Percentiles rank a stretch among this genome's conserved stretches.
phyloP scores from a whole-genome alignment of 192 early-diverging fungal genomes.

The Diversispora eburnea region DNA sequence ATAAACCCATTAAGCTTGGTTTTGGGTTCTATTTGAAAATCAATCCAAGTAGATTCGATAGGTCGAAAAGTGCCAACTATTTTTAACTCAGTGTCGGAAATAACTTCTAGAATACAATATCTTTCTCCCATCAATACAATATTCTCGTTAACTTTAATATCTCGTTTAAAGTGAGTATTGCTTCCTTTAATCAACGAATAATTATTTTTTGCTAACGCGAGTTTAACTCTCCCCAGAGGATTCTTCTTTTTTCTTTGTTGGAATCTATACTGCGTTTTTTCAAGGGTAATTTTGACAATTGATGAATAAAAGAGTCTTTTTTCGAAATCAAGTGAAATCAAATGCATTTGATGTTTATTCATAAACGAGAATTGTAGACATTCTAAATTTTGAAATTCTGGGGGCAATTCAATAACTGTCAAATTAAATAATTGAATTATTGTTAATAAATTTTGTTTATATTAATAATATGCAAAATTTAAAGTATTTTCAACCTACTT shows the following conservation, averaged over 20 bases:
- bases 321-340: constrained; percentile 14
- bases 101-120: background rate
- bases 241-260: background rate
- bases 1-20: constrained; percentile 11
- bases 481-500: background rate
- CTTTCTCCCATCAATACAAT: constrained; percentile 20
- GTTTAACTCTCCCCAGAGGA: background rate
- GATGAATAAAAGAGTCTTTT: background rate
- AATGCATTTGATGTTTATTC: background rate
- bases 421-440: background rate
- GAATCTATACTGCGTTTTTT: constrained; percentile 16
- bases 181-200: constrained; percentile 7
- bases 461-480: background rate
- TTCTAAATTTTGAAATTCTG: background rate
- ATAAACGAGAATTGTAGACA: background rate
- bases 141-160: background rate
- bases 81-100: constrained; percentile 18
- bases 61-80: background rate
- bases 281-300: constrained; percentile 9
- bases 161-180: constrained; percentile 4
- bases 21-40: constrained; percentile 9
- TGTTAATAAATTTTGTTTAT: background rate
- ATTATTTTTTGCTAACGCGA: background rate
- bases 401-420: background rate
- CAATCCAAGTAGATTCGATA: background rate